Conservation (phyloP, 108 stramenopile species). For the Fistulifera pelliculosa region DNA sequence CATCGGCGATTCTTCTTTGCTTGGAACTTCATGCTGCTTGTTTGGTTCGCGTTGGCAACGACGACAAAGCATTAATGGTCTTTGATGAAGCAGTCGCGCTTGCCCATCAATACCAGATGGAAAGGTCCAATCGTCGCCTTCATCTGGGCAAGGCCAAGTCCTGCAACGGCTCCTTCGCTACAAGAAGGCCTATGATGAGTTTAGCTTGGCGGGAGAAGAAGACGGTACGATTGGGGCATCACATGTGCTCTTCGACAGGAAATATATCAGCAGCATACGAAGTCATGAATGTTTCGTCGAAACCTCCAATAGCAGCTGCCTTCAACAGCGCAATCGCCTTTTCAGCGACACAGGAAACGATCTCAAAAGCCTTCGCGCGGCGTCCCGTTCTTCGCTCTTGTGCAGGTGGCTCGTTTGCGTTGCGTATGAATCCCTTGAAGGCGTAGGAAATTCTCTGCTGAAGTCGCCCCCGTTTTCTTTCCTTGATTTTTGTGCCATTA, state of each 20-base stretch:
- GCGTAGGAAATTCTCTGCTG: no score
- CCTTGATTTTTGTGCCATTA: slow-evolving; percentile 28
- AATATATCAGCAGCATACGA: neutral
- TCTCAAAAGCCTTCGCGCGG: neutral
- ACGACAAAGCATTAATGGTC: slow-evolving; percentile 33
- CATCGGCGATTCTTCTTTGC: slow-evolving; percentile 8
- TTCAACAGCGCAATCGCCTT: neutral
- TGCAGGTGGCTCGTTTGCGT: no score
- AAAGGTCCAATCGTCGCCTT: neutral
- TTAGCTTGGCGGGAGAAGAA: slow-evolving; percentile 9
- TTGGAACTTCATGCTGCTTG: slow-evolving; percentile 43
- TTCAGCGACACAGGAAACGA: slow-evolving; percentile 10
- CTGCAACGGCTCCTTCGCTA: slow-evolving; percentile 51
- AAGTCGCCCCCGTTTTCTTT: neutral
- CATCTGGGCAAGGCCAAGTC: slow-evolving; percentile 22
- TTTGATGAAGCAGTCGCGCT: slow-evolving; percentile 24
- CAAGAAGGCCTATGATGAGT: slow-evolving; percentile 25
- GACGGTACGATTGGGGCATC: slow-evolving; percentile 25
- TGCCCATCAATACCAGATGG: no score
- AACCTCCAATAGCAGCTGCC: neutral
- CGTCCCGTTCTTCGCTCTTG: neutral
- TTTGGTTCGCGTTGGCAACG: slow-evolving; percentile 48
- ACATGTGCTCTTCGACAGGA: slow-evolving; percentile 30
- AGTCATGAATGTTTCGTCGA: neutral
- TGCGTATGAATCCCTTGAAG: no score